Base-by-base conservation (phyloP, 495 filamentous ascomycete genomes). In the Chaetomidium leptoderma region DNA sequence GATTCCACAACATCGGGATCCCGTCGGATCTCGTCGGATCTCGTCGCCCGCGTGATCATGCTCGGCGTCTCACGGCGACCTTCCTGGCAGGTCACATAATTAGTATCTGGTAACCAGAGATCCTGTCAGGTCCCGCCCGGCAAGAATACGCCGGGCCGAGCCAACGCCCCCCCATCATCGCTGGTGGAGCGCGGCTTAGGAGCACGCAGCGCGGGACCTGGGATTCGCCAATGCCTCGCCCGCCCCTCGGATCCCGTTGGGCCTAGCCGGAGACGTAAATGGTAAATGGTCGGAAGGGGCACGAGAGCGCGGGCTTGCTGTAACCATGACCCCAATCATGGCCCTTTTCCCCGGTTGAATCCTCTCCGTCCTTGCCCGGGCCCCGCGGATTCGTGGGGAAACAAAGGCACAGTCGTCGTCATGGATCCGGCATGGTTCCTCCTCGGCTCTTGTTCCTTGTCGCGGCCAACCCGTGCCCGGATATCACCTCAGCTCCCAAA, bases 1-100 rank as follows among this genome's bases (percentile, higher is more conserved):
- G 11, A 19, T 51, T 33, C 24, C 11, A 52, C 47, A 30, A 32
- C 29, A 11, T 42, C n/a, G n/a, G n/a, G n/a, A n/a, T n/a, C n/a
- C n/a, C n/a, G n/a, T n/a, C n/a, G n/a, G n/a, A n/a, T n/a, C n/a
- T n/a, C n/a, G n/a, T n/a, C 56, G 45, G 57, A 60, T 55, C 53
- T 50, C 47, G 47, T 49, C 39, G 53, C 16, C 49, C 61, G 53
- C 58, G 58, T 63, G 53, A 63, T 63, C 57, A 60, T 32, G 48
- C 36, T 39, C 45, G 43, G 23, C 43, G 52, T 54, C 42, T 50
- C 48, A 57, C 30, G 46, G 13, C 53, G 35, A 35, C 49, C 23
- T 47, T 29, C 48, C 27, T 30, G 24, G 46, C 36, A 30, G 17
- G 35, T 43, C 29, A 49, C 59, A 53, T 43, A 43, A 42, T 45